A percentile compares a stretch with the other conserved stretches of the same genome.
Evolutionary conservation across 2,329 filamentous ascomycete species (phyloP).

Genomic region (Fusarium sp.): DNA sequence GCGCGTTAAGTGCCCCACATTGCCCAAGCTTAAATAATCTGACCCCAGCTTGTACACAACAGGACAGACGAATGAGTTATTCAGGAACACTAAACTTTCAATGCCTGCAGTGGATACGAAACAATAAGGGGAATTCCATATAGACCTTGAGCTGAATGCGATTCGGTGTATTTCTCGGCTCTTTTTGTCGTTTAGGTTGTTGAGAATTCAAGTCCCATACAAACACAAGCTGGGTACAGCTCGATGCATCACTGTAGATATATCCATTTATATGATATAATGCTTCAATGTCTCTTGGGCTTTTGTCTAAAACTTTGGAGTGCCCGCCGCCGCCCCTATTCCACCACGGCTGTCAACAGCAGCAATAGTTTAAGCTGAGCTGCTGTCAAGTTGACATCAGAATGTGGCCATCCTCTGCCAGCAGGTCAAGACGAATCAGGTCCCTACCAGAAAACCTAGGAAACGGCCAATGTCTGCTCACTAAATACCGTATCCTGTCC

Average conservation of each 20-base stretch:
- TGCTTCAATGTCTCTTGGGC: not conserved
- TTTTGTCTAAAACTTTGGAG: slow-evolving; percentile 1
- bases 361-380: slow-evolving; percentile 37
- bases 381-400: slow-evolving; percentile 31
- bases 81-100: not conserved
- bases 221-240: not conserved
- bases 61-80: not conserved
- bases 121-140: not conserved
- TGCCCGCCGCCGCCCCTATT: not conserved
- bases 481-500: slow-evolving; percentile 54
- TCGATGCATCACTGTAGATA: not conserved
- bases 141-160: not conserved
- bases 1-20: slow-evolving; percentile 42
- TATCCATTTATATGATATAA: not conserved
- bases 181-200: no score
- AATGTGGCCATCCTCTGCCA: slow-evolving; percentile 43
- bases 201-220: not conserved
- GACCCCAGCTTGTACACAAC: not conserved
- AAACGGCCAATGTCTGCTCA: slow-evolving; percentile 45
- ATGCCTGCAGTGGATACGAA: not conserved
- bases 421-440: slow-evolving; percentile 48
- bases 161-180: not conserved
- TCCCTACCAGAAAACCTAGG: slow-evolving; percentile 47
- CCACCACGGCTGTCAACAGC: slow-evolving; percentile 10
- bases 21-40: not conserved